These are phyloP conservation scores for Alternaria arbusti DNA, from an alignment of 2,329 filamentous ascomycete species.

Conservation along the genomic window DNA sequence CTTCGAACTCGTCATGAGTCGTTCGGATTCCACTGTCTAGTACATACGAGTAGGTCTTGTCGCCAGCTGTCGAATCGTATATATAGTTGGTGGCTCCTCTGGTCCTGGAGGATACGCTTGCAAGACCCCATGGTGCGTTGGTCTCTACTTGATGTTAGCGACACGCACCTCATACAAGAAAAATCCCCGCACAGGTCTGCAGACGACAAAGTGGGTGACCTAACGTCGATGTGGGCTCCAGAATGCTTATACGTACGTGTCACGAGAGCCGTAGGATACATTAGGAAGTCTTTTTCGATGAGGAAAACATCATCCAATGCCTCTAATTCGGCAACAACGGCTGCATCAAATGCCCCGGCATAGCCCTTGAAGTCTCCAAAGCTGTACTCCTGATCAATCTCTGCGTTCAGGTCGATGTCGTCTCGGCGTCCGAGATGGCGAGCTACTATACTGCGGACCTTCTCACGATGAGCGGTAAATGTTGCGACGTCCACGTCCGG, in stretches of 20 bases:
- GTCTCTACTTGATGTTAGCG: constrained; percentile 17
- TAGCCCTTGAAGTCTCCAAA: constrained; percentile 43
- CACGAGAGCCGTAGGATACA: constrained; percentile 27
- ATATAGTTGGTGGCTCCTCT: constrained; percentile 27
- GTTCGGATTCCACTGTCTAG: constrained; percentile 68
- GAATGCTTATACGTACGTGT: constrained; percentile 21
- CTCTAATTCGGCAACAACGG: constrained; percentile 37
- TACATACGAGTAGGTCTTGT: constrained; percentile 54
- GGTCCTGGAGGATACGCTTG: constrained; percentile 32
- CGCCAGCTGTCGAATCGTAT: constrained; percentile 32
- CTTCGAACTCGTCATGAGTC: constrained; percentile 54
- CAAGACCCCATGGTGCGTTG: constrained; percentile 38
- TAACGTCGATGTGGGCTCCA: not conserved
- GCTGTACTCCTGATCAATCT: constrained; percentile 32
- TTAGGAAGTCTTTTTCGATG: constrained; percentile 35
- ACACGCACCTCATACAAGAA: not conserved
- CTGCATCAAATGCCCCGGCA: constrained; percentile 36
- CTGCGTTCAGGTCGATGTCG: constrained; percentile 14
- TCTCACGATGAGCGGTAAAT: constrained; percentile 30
- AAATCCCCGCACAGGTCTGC: not conserved
- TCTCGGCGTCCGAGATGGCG: constrained; percentile 33
- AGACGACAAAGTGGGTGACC: not conserved
- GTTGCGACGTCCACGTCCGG: constrained; percentile 36
- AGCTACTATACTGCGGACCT: constrained; percentile 36
- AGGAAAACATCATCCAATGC: constrained; percentile 31